Percentiles rank a stretch among this genome's conserved stretches.
These are phyloP conservation scores for Proliferodiscus dingleyae DNA, from an alignment of 2,329 filamentous ascomycete species.

Conservation along the genomic window DNA sequence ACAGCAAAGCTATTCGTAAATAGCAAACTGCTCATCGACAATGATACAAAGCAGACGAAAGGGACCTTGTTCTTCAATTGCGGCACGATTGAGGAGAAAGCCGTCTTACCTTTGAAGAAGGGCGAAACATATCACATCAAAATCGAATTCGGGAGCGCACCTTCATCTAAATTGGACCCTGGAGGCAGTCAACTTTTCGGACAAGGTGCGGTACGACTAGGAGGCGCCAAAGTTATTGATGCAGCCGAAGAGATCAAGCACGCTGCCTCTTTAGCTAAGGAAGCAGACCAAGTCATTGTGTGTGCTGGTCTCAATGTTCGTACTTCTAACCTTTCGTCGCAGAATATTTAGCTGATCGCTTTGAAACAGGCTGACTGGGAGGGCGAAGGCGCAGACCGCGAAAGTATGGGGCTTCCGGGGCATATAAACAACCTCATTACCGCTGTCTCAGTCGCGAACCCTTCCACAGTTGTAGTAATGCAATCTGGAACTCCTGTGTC, in stretches of 20 bases:
- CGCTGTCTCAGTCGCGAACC: slow-evolving; percentile 60
- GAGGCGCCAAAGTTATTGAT: slow-evolving; percentile 54
- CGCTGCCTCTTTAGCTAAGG: slow-evolving; percentile 62
- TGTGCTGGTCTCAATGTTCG: slow-evolving; percentile 67
- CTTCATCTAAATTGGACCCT: slow-evolving; percentile 51
- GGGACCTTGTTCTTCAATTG: slow-evolving; percentile 31
- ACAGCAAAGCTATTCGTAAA: slow-evolving; percentile 34
- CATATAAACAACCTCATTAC: slow-evolving; percentile 65
- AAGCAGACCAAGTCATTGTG: slow-evolving; percentile 72
- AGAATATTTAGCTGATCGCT: background rate
- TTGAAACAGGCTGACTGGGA: slow-evolving; percentile 60
- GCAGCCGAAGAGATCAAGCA: slow-evolving; percentile 55
- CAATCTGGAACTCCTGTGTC: slow-evolving; percentile 72
- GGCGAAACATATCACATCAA: slow-evolving; percentile 30
- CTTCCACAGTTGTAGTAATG: slow-evolving; percentile 67
- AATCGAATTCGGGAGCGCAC: slow-evolving; percentile 48
- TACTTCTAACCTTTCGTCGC: background rate
- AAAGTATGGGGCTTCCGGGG: slow-evolving; percentile 72
- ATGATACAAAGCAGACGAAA: slow-evolving; percentile 30
- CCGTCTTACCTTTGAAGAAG: slow-evolving; percentile 24
- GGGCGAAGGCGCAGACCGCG: slow-evolving; percentile 72
- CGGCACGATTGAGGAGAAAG: slow-evolving; percentile 33
- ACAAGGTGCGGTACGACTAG: slow-evolving; percentile 57
- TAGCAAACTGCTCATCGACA: slow-evolving; percentile 33
- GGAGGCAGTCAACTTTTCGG: slow-evolving; percentile 46